Evolutionary conservation across 2,329 filamentous ascomycete species (phyloP), one percentile per base, ranked within the genome.

Genomic region (Emergomyces orientalis): DNA sequence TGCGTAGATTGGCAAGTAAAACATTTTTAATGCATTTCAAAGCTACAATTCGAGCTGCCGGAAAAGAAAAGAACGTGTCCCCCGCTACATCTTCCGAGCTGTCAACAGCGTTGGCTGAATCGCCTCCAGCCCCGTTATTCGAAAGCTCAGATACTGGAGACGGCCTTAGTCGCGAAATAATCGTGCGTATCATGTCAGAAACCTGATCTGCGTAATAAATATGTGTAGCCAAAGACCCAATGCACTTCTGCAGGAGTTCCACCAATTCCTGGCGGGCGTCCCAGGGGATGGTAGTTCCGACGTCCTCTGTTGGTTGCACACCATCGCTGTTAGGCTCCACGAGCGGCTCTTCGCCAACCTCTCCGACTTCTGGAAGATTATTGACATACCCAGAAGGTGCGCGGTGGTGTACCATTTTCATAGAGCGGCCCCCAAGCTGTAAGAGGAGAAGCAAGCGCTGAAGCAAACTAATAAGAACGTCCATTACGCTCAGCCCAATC

Each of bases 171-270:
- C 91, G 87, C 37, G 84, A 78, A 19, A 97, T 78, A 54, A 97
- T 87, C 0, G 90, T 86, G 25, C 86, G 84, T 60, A 97, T 86
- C 91, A 97, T 97, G 75, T 99, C 94, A 1, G 89, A 87, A 62
- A 97, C 90, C 75, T 99, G 94, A 69, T 97, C 93, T 1, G 90
- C 90, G 73, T 99, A 99, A 78, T 99, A 99, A 39, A 97, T 87
- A 71, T 99, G 94, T 0, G 90, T 96, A 2, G 92, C 91, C 34
- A 99, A 80, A 72, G 92, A 86, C n/a, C 91, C 91, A 65, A 97
- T 91, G 75, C 90, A 96, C 68, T 84, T 82, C 72, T 94, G 88
- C 19, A 97, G 82, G 39, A 87, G 84, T 41, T 80, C 75, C 34
- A 96, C 78, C 19, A 97, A 80, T 67, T 87, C 82, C 65, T 82